Evolutionary conservation across 495 filamentous ascomycete genomes (phyloP).

Genomic region (Hypoxylon intermedium): DNA sequence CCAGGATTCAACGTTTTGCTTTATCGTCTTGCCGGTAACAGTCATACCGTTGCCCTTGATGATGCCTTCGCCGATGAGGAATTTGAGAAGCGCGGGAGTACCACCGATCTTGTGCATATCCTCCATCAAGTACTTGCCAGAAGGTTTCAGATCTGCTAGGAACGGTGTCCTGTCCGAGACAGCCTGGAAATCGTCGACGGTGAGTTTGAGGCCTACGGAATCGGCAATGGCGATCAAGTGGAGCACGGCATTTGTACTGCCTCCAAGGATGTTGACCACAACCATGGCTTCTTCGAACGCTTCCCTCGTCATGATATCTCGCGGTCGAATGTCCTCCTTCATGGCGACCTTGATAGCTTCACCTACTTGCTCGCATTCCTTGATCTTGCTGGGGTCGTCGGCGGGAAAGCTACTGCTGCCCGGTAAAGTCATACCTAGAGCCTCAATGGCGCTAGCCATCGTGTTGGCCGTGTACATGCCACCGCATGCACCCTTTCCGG

Average conservation of each 20-base stretch:
- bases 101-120: conserved; percentile 91
- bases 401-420: conserved; percentile 94
- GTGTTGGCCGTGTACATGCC: conserved; percentile 99
- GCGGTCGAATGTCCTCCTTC: conserved; percentile 84
- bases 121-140: conserved; percentile 95
- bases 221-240: conserved; percentile 97
- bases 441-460: conserved; percentile 96
- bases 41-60: conserved; percentile 89
- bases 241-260: conserved; percentile 95
- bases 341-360: conserved; percentile 86
- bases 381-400: conserved; percentile 81
- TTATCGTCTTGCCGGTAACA: conserved; percentile 92
- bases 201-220: conserved; percentile 89
- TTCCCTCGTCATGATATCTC: conserved; percentile 87
- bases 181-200: conserved; percentile 95
- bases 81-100: conserved; percentile 88
- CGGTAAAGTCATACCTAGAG: conserved; percentile 93
- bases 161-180: conserved; percentile 91
- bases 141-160: conserved; percentile 96
- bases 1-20: conserved; percentile 82
- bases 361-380: conserved; percentile 86
- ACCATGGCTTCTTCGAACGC: conserved; percentile 98
- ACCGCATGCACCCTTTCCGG: conserved; percentile 91
- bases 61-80: conserved; percentile 87
- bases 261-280: conserved; percentile 91